Conservation (phyloP, 176 grass and related monocot species). For the Puccinellia tenuiflora region DNA sequence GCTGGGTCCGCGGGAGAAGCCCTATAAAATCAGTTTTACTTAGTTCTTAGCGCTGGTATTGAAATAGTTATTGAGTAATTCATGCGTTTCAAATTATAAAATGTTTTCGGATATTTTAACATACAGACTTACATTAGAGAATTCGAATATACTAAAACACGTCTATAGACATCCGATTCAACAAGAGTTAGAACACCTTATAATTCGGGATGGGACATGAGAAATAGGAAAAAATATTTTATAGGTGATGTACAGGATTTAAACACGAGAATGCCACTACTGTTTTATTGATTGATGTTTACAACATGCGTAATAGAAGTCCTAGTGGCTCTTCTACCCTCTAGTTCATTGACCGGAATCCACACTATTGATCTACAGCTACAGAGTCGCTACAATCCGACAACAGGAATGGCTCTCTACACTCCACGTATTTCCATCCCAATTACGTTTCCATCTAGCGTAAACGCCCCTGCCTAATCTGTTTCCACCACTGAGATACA, state of each 20-base stretch:
- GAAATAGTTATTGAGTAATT: no score
- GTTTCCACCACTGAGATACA: not conserved
- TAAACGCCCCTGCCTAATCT: not conserved
- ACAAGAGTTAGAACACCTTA: no score
- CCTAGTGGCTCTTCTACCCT: not conserved
- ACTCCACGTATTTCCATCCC: not conserved
- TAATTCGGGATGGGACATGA: no score
- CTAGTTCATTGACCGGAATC: not conserved
- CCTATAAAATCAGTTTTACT: no score
- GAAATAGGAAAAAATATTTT: no score
- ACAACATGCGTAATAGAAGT: not conserved
- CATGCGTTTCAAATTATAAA: no score
- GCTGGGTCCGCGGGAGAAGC: no score
- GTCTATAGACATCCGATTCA: no score
- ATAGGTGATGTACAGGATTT: not conserved
- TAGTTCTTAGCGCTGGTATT: no score
- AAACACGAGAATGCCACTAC: not conserved
- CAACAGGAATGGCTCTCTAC: not conserved
- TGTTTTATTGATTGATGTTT: conserved; percentile 40
- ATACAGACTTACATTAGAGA: no score
- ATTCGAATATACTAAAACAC: no score
- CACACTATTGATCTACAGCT: conserved; percentile 9
- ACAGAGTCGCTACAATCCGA: not conserved
- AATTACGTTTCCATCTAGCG: conserved; percentile 20
- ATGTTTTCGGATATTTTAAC: no score